Evolutionary conservation across 2,329 filamentous ascomycete species (phyloP).

Genomic region (Pseudophaeomoniella oleicola): DNA sequence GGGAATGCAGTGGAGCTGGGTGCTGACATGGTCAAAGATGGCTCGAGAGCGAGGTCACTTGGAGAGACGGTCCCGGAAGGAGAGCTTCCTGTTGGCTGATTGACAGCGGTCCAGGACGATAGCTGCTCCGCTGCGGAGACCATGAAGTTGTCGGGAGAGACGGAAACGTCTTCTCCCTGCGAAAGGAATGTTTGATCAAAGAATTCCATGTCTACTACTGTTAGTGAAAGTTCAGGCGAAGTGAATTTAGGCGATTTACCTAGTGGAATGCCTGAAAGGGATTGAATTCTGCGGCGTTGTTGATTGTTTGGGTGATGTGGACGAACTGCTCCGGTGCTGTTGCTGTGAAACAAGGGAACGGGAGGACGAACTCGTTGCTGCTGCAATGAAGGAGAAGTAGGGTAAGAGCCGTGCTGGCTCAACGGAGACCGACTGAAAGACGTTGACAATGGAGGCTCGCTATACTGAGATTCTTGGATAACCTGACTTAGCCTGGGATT

Average conservation of each 20-base stretch:
- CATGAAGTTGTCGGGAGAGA: slow-evolving; percentile 10
- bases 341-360: slow-evolving; percentile 15
- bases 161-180: slow-evolving; percentile 7
- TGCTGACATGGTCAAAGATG: slow-evolving; percentile 38
- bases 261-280: slow-evolving; percentile 9
- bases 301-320: slow-evolving; percentile 10
- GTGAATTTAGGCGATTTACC: slow-evolving; percentile 20
- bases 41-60: slow-evolving; percentile 55
- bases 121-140: slow-evolving; percentile 5
- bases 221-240: slow-evolving; percentile 13
- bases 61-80: slow-evolving; percentile 55
- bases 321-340: slow-evolving; percentile 2
- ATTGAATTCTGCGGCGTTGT: slow-evolving; percentile 9
- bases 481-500: slow-evolving; percentile 2
- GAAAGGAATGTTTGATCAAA: slow-evolving; percentile 12
- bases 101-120: slow-evolving; percentile 26
- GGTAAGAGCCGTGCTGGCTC: slow-evolving; percentile 9
- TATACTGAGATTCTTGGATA: background rate
- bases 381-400: slow-evolving; percentile 12
- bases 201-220: slow-evolving; percentile 6
- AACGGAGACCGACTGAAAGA: slow-evolving; percentile 11
- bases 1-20: slow-evolving; percentile 67
- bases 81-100: slow-evolving; percentile 18
- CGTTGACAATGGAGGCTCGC: slow-evolving; percentile 9
- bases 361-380: slow-evolving; percentile 12